Evolutionary conservation across 495 filamentous ascomycete genomes (phyloP).

Genomic region (Trichoderma parareesei): DNA sequence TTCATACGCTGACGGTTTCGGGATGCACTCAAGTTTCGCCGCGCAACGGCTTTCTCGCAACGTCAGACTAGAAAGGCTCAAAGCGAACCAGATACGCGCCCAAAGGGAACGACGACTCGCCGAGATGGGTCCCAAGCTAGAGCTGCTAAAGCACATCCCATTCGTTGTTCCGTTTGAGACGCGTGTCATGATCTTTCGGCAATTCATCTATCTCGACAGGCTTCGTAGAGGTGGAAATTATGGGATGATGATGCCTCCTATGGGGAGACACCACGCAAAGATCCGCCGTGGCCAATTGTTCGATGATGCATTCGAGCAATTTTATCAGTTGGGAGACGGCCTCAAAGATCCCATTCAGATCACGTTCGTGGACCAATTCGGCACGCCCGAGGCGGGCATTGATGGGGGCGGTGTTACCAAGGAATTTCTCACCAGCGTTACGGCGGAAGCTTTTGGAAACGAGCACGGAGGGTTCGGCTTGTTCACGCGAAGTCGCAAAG

Average conservation of each 20-base stretch:
- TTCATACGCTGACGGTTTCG: constrained; percentile 27
- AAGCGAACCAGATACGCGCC: constrained; percentile 53
- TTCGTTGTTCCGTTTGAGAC: constrained; percentile 93
- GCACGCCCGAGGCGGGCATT: constrained; percentile 81
- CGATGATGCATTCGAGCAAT: constrained; percentile 75
- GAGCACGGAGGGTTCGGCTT: constrained; percentile 37
- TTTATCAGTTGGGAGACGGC: constrained; percentile 70
- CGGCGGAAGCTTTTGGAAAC: constrained; percentile 68
- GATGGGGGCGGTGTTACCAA: constrained; percentile 97
- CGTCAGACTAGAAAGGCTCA: constrained; percentile 36
- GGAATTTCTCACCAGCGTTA: constrained; percentile 89
- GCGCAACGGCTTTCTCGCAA: constrained; percentile 25
- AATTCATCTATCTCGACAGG: constrained; percentile 84
- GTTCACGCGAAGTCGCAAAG: constrained; percentile 83
- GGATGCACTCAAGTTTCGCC: constrained; percentile 18
- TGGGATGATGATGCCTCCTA: constrained; percentile 20
- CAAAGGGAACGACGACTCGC: constrained; percentile 61
- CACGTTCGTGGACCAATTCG: constrained; percentile 89
- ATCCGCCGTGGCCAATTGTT: constrained; percentile 78
- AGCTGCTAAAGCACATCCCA: constrained; percentile 92
- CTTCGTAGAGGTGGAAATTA: constrained; percentile 43
- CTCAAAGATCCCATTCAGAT: constrained; percentile 98
- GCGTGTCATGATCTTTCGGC: constrained; percentile 85
- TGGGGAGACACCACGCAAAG: constrained; percentile 64
- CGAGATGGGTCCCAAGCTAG: constrained; percentile 70